phyloP scores from a whole-genome alignment of 2,329 filamentous ascomycete species.

The Fusarium stilboides region DNA sequence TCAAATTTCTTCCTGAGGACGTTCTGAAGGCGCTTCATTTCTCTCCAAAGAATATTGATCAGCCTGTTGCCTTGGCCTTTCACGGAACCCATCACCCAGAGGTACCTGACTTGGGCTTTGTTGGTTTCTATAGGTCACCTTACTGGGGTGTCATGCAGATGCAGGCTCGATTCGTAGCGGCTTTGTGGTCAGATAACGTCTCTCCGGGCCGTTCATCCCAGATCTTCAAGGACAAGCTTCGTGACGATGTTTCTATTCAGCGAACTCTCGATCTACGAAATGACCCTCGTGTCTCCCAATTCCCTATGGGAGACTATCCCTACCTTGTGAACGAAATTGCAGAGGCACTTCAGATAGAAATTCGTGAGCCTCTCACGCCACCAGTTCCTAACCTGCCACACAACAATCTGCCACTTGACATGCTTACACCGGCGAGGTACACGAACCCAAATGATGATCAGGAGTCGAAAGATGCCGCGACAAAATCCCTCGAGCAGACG shows the following conservation, averaged over 20 bases:
- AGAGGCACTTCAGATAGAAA: conserved; percentile 68
- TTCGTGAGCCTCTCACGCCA: conserved; percentile 50
- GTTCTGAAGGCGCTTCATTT: conserved; percentile 72
- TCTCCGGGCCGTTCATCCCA: conserved; percentile 42
- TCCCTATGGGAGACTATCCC: conserved; percentile 86
- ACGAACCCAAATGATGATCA: conserved; percentile 56
- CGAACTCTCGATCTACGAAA: conserved; percentile 66
- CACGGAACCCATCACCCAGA: conserved; percentile 74
- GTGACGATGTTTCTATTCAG: conserved; percentile 61
- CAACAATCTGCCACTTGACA: conserved; percentile 64
- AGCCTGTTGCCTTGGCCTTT: conserved; percentile 78
- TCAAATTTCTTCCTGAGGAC: conserved; percentile 74
- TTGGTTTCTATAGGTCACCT: conserved; percentile 87
- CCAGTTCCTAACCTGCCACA: conserved; percentile 55
- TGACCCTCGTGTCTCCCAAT: conserved; percentile 73
- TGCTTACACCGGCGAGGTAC: conserved; percentile 72
- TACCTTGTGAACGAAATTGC: conserved; percentile 82
- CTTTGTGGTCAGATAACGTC: conserved; percentile 67
- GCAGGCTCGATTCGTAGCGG: conserved; percentile 80
- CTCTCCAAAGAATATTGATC: conserved; percentile 66
- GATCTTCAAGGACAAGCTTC: conserved; percentile 59
- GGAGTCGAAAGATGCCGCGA: conserved; percentile 57
- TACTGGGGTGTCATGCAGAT: conserved; percentile 93
- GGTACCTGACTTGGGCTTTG: conserved; percentile 79
- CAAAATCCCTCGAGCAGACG: conserved; percentile 63